Conservation (phyloP, 164 flowering plant species). For the Dillenia turbinata region DNA sequence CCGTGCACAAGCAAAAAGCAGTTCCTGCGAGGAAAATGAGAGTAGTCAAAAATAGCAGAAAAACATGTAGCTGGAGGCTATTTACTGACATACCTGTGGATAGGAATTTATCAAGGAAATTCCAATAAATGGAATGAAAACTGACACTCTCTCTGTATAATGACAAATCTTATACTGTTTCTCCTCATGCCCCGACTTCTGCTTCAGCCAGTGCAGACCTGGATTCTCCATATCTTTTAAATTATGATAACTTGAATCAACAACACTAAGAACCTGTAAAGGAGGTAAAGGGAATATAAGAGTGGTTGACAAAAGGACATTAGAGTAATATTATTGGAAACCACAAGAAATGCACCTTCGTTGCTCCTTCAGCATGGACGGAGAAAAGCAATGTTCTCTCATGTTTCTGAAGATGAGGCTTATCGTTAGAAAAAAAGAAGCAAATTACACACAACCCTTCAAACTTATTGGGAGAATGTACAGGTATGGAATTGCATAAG, state of each 20-base stretch:
- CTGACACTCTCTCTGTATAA: conserved; percentile 56
- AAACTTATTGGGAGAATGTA: no score
- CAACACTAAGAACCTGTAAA: conserved; percentile 72
- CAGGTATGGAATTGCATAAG: no score
- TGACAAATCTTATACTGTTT: conserved; percentile 28
- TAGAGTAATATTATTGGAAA: background rate
- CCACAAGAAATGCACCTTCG: conserved; percentile 52
- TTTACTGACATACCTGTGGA: conserved; percentile 49
- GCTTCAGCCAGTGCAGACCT: conserved; percentile 23
- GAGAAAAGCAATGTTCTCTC: conserved; percentile 72
- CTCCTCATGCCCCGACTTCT: conserved; percentile 29
- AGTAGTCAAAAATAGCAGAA: conserved; percentile 3
- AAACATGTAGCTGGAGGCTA: background rate
- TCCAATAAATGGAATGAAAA: conserved; percentile 58
- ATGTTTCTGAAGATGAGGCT: conserved; percentile 61
- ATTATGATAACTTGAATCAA: conserved; percentile 73
- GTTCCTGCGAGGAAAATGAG: conserved; percentile 48
- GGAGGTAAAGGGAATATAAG: conserved; percentile 6
- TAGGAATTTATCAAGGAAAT: conserved; percentile 69
- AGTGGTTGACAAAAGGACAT: no score
- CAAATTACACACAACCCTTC: background rate
- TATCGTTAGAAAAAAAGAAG: conserved; percentile 5
- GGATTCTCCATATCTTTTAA: conserved; percentile 43
- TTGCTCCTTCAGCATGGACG: conserved; percentile 84
- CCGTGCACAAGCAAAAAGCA: conserved; percentile 75